A percentile compares a stretch with the other conserved stretches of the same genome.
Conservation (phyloP, 768 basidiomycete genomes). For the Panaeolus papilionaceus region DNA sequence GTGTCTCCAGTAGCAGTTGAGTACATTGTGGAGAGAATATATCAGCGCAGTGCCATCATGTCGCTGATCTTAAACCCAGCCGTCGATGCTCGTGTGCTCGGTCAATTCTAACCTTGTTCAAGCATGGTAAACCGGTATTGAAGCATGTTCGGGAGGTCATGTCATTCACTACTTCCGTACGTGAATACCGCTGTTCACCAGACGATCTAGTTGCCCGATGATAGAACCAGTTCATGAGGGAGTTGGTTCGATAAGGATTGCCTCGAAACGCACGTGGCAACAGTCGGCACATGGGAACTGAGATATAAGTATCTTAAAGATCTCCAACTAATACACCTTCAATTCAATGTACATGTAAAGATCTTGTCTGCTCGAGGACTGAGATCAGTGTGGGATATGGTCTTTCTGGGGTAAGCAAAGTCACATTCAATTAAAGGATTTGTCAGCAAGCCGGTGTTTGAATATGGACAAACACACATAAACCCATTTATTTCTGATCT, state of each 20-base stretch:
- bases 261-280: not conserved
- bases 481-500: not conserved
- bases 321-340: not conserved
- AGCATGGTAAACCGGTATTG: not conserved
- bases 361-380: not conserved
- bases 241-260: not conserved
- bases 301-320: not conserved
- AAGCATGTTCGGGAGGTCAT: not conserved
- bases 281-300: not conserved
- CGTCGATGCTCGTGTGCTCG: constrained; percentile 7
- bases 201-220: not conserved
- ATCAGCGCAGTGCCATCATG: constrained; percentile 2
- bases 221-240: not conserved
- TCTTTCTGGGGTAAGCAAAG: too few species aligned
- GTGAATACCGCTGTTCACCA: not conserved
- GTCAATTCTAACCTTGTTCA: not conserved
- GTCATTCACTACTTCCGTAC: not conserved
- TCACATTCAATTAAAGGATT: not conserved
- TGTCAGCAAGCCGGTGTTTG: not conserved
- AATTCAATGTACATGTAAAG: not conserved
- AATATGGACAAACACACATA: not conserved
- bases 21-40: not conserved
- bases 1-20: not conserved
- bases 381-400: not conserved
- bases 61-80: not conserved